Conservation (phyloP, 495 filamentous ascomycete genomes). For the Neurospora tetraspora region DNA sequence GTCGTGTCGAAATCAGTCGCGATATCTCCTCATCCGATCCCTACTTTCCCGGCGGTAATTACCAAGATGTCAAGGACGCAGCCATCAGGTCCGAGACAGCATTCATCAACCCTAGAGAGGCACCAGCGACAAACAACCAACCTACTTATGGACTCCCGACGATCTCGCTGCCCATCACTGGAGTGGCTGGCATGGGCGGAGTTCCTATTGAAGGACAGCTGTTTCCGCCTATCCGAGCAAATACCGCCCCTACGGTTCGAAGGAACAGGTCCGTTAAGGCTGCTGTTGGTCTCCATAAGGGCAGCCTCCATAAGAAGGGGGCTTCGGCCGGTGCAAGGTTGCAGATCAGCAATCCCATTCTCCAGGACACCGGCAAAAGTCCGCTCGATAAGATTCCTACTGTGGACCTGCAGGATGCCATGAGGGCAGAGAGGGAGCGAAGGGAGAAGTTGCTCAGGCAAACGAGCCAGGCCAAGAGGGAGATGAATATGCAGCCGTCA, state of each 20-base stretch:
- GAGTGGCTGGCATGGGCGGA: constrained; percentile 9
- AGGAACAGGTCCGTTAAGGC: constrained; percentile 1
- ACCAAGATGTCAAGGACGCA: constrained; percentile 34
- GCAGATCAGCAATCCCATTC: constrained; percentile 40
- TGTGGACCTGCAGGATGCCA: constrained; percentile 38
- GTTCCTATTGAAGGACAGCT: constrained; percentile 11
- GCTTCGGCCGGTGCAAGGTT: constrained; percentile 23
- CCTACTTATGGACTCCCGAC: constrained; percentile 6
- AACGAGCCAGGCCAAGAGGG: constrained; percentile 16
- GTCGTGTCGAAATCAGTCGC: constrained; percentile 23
- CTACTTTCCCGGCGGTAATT: constrained; percentile 34
- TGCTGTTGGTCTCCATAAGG: constrained; percentile 21
- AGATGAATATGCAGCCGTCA: constrained; percentile 18
- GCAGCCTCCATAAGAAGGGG: constrained; percentile 20
- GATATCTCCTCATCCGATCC: constrained; percentile 35
- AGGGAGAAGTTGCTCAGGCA: constrained; percentile 9
- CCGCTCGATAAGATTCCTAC: constrained; percentile 36
- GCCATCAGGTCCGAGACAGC: constrained; percentile 28
- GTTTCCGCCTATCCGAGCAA: constrained; percentile 11
- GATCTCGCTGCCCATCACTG: constrained; percentile 16
- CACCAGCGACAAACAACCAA: constrained; percentile 17
- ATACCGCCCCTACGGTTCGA: neutral
- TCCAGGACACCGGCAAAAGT: constrained; percentile 29
- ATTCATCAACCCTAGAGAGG: constrained; percentile 25
- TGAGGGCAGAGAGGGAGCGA: constrained; percentile 35